Evolutionary conservation across 192 early-diverging fungal genomes (phyloP), one percentile per base, ranked within the genome.

Genomic region (Blastocladiella britannica): DNA sequence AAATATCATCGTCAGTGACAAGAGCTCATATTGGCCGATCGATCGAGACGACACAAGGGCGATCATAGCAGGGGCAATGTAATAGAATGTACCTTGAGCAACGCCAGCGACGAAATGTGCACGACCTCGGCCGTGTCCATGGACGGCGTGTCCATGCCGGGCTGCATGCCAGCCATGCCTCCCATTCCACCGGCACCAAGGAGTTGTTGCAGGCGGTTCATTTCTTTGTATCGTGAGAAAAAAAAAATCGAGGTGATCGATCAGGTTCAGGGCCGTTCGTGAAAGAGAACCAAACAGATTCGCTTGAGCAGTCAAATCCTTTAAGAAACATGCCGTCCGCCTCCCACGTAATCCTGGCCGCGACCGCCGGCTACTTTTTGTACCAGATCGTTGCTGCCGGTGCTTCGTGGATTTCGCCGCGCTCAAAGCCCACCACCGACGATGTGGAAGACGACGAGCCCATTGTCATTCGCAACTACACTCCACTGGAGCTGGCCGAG

Each of bases 61-160:
- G n/a, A n/a, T n/a, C n/a, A n/a, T n/a, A n/a, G n/a, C n/a, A n/a
- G n/a, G n/a, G n/a, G n/a, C n/a, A n/a, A n/a, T n/a, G n/a, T 28
- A 18, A 4, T 28, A 4, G 30, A 7, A 20, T n/a, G 54, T 69
- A 88, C 84, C 76, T 97, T 99, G 28, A 97, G 73, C 25, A 99
- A 74, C 0, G 96, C 91, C 25, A 99, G 82, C 7, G 93, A 97
- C 28, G 96, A 99, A 60, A 99, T 99, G 74, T 99, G 89, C 22
- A 99, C 87, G 73, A 91, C 92, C 73, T 99, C 96, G 25, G 96
- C 84, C 56, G 93, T 97, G 70, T 99, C 96, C 1, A 88, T 87
- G n/a, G 86, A 86, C 23, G 89, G 87, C 51, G 85, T 85, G 65
- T 93, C 90, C 67, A 87, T 74, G 24, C 73, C 81, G 27, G 78